These are phyloP conservation scores for Trichophyton equinum DNA, from an alignment of 2,329 filamentous ascomycete genomes.

Conservation along the genomic window DNA sequence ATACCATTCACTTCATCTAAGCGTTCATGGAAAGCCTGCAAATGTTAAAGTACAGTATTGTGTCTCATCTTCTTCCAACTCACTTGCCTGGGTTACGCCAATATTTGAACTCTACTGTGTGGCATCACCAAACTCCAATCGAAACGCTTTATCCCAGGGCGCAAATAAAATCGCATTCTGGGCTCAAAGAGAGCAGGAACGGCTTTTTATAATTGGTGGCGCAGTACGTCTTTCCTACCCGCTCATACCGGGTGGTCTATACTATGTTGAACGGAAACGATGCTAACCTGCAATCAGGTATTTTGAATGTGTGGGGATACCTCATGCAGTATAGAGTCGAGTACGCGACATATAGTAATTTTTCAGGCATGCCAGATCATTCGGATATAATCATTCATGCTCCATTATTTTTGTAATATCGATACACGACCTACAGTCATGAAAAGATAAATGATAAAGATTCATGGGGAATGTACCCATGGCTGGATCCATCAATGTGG, in stretches of 20 bases:
- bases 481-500: not conserved
- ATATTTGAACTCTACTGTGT: constrained; percentile 91
- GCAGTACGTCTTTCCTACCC: constrained; percentile 45
- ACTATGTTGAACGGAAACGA: not conserved
- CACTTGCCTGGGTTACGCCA: constrained; percentile 81
- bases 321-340: no score
- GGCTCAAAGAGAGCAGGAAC: constrained; percentile 82
- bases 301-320: not conserved
- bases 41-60: constrained; percentile 78
- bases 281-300: not conserved
- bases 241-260: not conserved
- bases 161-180: constrained; percentile 85
- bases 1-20: constrained; percentile 74
- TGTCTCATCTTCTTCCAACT: constrained; percentile 60
- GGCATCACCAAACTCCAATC: constrained; percentile 56
- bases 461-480: not conserved
- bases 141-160: constrained; percentile 61
- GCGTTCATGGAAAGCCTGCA: constrained; percentile 71
- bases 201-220: constrained; percentile 94
- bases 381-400: not conserved
- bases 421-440: not conserved
- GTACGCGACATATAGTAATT: no score
- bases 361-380: no score
- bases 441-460: not conserved
- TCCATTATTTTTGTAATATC: not conserved